phyloP scores from a whole-genome alignment of 2,329 filamentous ascomycete genomes.

The Pezicula neosporulosa region DNA sequence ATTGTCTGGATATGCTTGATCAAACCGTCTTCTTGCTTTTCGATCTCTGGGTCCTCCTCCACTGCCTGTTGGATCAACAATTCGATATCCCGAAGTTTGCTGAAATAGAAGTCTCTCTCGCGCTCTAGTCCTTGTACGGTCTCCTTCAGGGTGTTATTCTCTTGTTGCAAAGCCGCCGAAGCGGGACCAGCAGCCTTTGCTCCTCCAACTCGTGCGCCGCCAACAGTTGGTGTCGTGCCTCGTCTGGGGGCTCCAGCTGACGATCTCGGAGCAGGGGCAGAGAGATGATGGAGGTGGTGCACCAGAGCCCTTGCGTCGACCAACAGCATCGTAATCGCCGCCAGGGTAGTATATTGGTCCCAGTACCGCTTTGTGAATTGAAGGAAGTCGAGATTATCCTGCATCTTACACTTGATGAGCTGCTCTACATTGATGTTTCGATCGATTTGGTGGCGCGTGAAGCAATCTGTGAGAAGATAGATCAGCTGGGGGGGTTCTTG shows the following conservation, averaged over 20 bases:
- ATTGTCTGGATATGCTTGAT: slow-evolving; percentile 96
- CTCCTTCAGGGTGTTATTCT: slow-evolving; percentile 89
- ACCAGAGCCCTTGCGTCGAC: slow-evolving; percentile 74
- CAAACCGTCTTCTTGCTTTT: slow-evolving; percentile 88
- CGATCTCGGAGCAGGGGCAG: slow-evolving; percentile 46
- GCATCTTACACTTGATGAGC: slow-evolving; percentile 98
- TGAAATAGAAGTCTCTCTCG: slow-evolving; percentile 98
- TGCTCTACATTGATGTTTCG: slow-evolving; percentile 84
- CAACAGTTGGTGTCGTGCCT: slow-evolving; percentile 37
- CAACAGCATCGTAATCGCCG: slow-evolving; percentile 90
- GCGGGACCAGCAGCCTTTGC: slow-evolving; percentile 50
- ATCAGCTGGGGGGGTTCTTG: neutral
- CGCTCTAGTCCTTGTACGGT: slow-evolving; percentile 92
- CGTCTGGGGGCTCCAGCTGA: slow-evolving; percentile 40
- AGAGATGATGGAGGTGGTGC: slow-evolving; percentile 48
- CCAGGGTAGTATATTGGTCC: slow-evolving; percentile 97
- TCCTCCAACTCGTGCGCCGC: slow-evolving; percentile 39
- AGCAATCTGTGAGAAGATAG: slow-evolving; percentile 57
- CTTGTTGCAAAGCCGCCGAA: slow-evolving; percentile 71
- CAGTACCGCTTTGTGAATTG: slow-evolving; percentile 97
- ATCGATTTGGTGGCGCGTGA: slow-evolving; percentile 83
- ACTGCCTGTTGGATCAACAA: slow-evolving; percentile 88
- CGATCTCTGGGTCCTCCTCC: slow-evolving; percentile 87
- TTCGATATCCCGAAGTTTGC: slow-evolving; percentile 96
- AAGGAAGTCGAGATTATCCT: slow-evolving; percentile 98